A percentile compares a stretch with the other conserved stretches of the same genome.
Conservation (phyloP, 2,329 filamentous ascomycete genomes). For the Fusarium concolor region DNA sequence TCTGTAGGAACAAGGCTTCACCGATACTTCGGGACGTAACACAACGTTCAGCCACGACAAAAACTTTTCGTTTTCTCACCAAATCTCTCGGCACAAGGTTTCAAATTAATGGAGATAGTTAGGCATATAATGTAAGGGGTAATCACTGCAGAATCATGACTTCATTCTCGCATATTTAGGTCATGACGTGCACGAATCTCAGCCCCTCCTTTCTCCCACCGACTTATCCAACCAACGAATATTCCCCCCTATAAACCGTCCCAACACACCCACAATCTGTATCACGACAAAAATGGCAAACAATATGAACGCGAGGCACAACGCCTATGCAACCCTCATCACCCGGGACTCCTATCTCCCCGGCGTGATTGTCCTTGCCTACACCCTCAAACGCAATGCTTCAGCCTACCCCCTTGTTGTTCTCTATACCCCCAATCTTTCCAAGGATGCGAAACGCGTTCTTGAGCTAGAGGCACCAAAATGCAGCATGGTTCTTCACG, state of each 20-base stretch:
- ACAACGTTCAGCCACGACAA: background rate
- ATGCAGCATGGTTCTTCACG: constrained; percentile 23
- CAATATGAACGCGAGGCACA: constrained; percentile 6
- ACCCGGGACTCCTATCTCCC: constrained; percentile 40
- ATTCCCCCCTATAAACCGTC: background rate
- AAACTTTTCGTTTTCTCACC: background rate
- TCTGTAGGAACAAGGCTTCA: background rate
- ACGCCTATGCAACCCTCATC: constrained; percentile 42
- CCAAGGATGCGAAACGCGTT: constrained; percentile 9
- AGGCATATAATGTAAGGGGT: constrained; percentile 1
- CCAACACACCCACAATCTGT: background rate
- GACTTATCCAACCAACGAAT: background rate
- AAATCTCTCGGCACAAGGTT: background rate
- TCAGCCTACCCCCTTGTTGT: constrained; percentile 32
- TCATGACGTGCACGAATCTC: constrained; percentile 28
- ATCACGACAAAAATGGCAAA: constrained; percentile 10
- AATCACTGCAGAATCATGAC: constrained; percentile 1
- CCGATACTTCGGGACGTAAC: background rate
- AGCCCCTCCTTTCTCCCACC: background rate
- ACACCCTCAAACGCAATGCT: constrained; percentile 29
- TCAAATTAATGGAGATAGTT: fast-evolving
- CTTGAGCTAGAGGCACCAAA: constrained; percentile 31
- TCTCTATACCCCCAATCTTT: constrained; percentile 32
- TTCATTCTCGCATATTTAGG: constrained; percentile 5
- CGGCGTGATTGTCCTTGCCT: constrained; percentile 37